Percentiles rank a stretch among this genome's conserved stretches.
Evolutionary conservation across 768 basidiomycete genomes (phyloP).

Genomic region (Termitomyces bulborhizus): DNA sequence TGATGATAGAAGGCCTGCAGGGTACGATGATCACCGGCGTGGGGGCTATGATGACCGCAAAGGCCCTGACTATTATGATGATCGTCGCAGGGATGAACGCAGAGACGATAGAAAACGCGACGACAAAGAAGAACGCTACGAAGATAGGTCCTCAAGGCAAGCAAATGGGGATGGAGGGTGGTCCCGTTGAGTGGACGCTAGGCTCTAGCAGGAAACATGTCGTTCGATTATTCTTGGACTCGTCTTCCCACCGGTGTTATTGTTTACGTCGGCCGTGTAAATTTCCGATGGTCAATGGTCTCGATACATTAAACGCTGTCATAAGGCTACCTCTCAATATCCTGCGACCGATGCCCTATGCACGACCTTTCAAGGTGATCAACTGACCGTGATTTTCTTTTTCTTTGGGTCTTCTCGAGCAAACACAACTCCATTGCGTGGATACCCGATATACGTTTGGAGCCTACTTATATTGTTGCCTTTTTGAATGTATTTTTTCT

Average conservation of each 20-base stretch:
- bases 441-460: not conserved
- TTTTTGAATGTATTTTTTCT: conserved; percentile 2
- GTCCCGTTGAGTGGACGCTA: conserved; percentile 54
- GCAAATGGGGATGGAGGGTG: conserved; percentile 75
- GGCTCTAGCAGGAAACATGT: conserved; percentile 30
- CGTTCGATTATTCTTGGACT: conserved; percentile 42
- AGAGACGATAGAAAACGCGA: conserved; percentile 78
- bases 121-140: conserved; percentile 77
- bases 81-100: conserved; percentile 82
- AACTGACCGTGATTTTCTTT: not conserved
- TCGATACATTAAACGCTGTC: conserved; percentile 29
- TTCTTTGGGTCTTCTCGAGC: not conserved
- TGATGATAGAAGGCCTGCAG: conserved; percentile 85
- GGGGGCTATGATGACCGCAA: conserved; percentile 79
- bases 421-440: not conserved
- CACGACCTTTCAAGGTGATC: conserved; percentile 6
- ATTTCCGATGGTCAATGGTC: conserved; percentile 36
- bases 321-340: conserved; percentile 19
- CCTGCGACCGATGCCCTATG: not conserved
- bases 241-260: conserved; percentile 39
- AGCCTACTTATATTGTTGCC: not conserved
- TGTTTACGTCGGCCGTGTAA: conserved; percentile 53
- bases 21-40: conserved; percentile 88
- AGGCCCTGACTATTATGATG: conserved; percentile 82
- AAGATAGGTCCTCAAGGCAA: conserved; percentile 68